Evolutionary conservation across 176 grass and related monocot species (phyloP), one percentile per base, ranked within the genome.

Genomic region (Aegilops umbellulata): DNA sequence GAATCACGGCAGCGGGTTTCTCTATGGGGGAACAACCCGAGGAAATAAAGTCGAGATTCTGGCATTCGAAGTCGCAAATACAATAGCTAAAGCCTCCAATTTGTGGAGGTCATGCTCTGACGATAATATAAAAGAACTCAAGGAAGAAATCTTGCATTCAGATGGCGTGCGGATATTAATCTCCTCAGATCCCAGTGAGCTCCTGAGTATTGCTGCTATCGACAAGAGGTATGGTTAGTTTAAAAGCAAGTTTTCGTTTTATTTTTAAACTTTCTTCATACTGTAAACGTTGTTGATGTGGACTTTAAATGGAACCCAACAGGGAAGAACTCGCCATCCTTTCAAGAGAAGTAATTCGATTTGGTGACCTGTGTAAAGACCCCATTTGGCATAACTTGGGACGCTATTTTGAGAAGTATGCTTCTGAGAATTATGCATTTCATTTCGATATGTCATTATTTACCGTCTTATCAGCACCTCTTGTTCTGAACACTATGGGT

Each of bases 41-140:
- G 96, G 93, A 77, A 95, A 94, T 79, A 91, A 79, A 85, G 86
- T 94, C 35, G 80, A 66, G 30, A 98, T 98, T 81, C 82, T 98
- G 71, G 88, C 96, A 86, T 98, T 98, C 72, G 96, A 98, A 92
- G 94, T 98, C 3, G 96, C 96, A 13, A 98, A 95, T 74, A 98
- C 96, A 13, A 96, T 98, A 86, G 90, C 90, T 76, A 98, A 98
- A 86, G 88, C 88, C 34, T 87, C 93, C 58, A 86, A 22, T 46
- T 84, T 98, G 38, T 95, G 90, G 92, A 91, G 87, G 15, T 94
- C 93, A 24, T 94, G 91, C 83, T 96, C 96, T 3, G 93, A 98
- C 11, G 82, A 92, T 38, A 98, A 86, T 69, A 92, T 98, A 84
- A 86, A 71, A 80, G 86, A 86, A 39, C 83, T 98, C 39, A 96